Percentiles rank a stretch among this genome's conserved stretches.
phyloP scores from a whole-genome alignment of 2,329 filamentous ascomycete species.

The Hyphodiscus sp. region DNA sequence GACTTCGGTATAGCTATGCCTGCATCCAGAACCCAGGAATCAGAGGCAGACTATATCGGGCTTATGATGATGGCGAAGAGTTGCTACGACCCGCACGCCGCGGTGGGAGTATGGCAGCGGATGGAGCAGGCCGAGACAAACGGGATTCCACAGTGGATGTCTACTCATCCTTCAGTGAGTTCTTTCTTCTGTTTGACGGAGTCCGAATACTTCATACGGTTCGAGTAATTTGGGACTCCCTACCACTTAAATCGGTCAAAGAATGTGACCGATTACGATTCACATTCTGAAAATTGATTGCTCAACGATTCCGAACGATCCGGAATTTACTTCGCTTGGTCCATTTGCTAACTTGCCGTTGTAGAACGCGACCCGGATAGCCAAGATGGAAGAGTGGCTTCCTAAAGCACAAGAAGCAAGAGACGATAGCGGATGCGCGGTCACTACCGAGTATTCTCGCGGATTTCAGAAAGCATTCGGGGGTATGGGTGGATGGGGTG shows the following conservation, averaged over 20 bases:
- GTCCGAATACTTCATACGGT: constrained; percentile 27
- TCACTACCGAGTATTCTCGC: constrained; percentile 3
- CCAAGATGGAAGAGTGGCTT: constrained; percentile 59
- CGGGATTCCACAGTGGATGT: constrained; percentile 63
- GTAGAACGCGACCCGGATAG: constrained; percentile 54
- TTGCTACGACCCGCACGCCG: constrained; percentile 66
- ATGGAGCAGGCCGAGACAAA: constrained; percentile 51
- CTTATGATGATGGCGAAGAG: constrained; percentile 78
- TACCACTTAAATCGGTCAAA: not conserved
- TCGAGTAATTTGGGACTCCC: not conserved
- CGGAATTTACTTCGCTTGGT: not conserved
- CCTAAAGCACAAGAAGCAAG: constrained; percentile 50
- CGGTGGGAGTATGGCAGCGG: constrained; percentile 58
- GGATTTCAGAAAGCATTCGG: constrained; percentile 2
- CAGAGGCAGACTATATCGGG: constrained; percentile 74
- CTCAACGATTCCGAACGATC: not conserved
- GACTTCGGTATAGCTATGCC: constrained; percentile 61
- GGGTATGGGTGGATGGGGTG: not conserved
- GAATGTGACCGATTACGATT: too few relatives aligned
- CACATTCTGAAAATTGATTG: too few relatives aligned
- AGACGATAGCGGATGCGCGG: constrained; percentile 44
- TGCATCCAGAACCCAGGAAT: constrained; percentile 65
- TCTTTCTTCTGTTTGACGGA: not conserved
- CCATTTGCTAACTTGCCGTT: constrained; percentile 10
- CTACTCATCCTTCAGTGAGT: constrained; percentile 67